phyloP scores from a whole-genome alignment of 805 yeast species.

The Tetrapisispora namnaoensis region DNA sequence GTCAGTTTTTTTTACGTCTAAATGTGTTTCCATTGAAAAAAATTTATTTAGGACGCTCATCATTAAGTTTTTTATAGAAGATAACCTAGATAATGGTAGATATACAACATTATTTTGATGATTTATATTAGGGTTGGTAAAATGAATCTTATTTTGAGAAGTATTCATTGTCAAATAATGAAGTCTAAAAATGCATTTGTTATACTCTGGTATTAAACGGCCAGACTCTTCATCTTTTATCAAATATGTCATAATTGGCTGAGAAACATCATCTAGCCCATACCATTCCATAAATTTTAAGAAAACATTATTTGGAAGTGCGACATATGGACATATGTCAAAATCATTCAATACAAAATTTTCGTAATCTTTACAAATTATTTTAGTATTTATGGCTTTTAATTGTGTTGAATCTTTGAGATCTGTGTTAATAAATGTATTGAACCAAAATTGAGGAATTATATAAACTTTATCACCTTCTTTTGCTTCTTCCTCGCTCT shows the following conservation, averaged over 20 bases:
- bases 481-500: conserved; percentile 10
- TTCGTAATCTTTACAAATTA: conserved; percentile 38
- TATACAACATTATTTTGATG: conserved; percentile 14
- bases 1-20: conserved; percentile 9
- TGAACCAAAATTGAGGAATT: conserved; percentile 39
- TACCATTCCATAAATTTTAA: conserved; percentile 42
- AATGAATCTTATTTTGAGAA: conserved; percentile 2
- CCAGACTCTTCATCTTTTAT: conserved; percentile 21
- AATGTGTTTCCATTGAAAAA: conserved; percentile 13
- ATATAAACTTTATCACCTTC: conserved; percentile 44
- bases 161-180: conserved; percentile 24
- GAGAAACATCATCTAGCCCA: conserved; percentile 36
- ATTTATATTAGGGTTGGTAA: conserved; percentile 5
- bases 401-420: conserved; percentile 24
- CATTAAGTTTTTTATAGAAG: conserved; percentile 23
- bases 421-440: conserved; percentile 31
- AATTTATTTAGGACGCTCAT: conserved; percentile 14
- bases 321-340: conserved; percentile 21
- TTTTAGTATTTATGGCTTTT: conserved; percentile 40
- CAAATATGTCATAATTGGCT: conserved; percentile 31
- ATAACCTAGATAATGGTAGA: conserved; percentile 29
- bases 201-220: conserved; percentile 28
- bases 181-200: conserved; percentile 30
- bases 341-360: conserved; percentile 31
- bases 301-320: conserved; percentile 39